Percentiles rank a stretch among this genome's conserved stretches.
phyloP scores from a whole-genome alignment of 73 alveolate genomes.

The Tetrahymena malaccensis region DNA sequence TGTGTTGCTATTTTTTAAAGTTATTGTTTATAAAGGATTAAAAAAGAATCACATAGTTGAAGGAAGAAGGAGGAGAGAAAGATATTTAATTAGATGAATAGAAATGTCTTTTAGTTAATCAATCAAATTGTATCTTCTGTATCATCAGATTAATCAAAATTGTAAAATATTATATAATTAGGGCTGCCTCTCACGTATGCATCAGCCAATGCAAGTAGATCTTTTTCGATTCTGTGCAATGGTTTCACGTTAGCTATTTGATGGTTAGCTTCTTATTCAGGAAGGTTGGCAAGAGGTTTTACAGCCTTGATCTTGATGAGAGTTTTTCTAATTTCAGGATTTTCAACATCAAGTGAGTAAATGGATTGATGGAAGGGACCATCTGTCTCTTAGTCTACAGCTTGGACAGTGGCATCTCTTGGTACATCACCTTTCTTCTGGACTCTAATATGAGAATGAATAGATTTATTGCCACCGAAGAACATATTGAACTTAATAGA shows the following conservation, averaged over 20 bases:
- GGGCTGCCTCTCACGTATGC: background rate
- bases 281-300: background rate
- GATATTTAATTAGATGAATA: no score
- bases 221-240: background rate
- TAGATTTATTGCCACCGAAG: background rate
- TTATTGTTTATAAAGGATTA: background rate
- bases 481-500: background rate
- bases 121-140: background rate
- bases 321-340: background rate
- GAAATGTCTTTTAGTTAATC: no score
- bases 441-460: background rate
- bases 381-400: background rate
- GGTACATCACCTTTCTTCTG: background rate
- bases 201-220: background rate
- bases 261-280: background rate
- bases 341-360: background rate
- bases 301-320: background rate
- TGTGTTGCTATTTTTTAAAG: background rate
- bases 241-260: background rate
- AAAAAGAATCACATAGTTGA: background rate
- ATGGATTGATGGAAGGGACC: background rate
- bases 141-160: background rate
- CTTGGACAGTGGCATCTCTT: background rate
- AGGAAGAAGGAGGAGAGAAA: background rate
- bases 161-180: background rate